phyloP scores from a whole-genome alignment of 1,284 basidiomycete genomes.

The Marasmius oreades region DNA sequence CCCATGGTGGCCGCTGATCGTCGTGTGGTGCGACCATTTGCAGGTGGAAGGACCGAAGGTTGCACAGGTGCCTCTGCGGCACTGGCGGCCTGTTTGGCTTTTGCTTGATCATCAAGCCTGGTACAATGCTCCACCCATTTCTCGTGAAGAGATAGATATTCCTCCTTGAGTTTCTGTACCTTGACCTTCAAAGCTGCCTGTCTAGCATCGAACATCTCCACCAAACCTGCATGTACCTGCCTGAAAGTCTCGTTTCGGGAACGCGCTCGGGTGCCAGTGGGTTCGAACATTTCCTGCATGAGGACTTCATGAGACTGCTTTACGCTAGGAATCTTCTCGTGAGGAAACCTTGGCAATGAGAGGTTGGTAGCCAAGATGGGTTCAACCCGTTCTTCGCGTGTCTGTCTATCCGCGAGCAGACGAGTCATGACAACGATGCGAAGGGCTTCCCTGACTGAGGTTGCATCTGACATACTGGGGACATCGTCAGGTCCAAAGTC shows the following conservation, averaged over 20 bases:
- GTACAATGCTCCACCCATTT: conserved; percentile 72
- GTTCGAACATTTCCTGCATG: conserved; percentile 41
- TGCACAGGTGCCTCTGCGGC: conserved; percentile 34
- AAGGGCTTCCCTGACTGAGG: conserved; percentile 53
- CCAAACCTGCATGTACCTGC: conserved; percentile 43
- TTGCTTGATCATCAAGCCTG: conserved; percentile 51
- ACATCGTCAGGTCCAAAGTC: conserved; percentile 29
- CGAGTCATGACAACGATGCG: conserved; percentile 59
- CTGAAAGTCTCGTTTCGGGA: conserved; percentile 35
- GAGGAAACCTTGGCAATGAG: conserved; percentile 33
- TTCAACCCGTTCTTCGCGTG: conserved; percentile 54
- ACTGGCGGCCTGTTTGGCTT: conserved; percentile 13
- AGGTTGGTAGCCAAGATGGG: conserved; percentile 62
- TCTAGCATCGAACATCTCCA: conserved; percentile 50
- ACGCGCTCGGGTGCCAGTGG: conserved; percentile 29
- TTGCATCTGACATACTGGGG: conserved; percentile 35
- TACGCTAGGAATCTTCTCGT: conserved; percentile 27
- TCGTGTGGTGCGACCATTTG: conserved; percentile 65
- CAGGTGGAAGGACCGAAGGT: conserved; percentile 47
- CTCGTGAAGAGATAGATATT: conserved; percentile 69
- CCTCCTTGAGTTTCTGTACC: conserved; percentile 50
- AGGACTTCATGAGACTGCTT: conserved; percentile 35
- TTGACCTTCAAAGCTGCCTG: conserved; percentile 53
- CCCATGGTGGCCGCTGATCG: conserved; percentile 71
- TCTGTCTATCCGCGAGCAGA: conserved; percentile 53